Evolutionary conservation across 768 basidiomycete species (phyloP).

Genomic region (Podaxis rugospora): DNA sequence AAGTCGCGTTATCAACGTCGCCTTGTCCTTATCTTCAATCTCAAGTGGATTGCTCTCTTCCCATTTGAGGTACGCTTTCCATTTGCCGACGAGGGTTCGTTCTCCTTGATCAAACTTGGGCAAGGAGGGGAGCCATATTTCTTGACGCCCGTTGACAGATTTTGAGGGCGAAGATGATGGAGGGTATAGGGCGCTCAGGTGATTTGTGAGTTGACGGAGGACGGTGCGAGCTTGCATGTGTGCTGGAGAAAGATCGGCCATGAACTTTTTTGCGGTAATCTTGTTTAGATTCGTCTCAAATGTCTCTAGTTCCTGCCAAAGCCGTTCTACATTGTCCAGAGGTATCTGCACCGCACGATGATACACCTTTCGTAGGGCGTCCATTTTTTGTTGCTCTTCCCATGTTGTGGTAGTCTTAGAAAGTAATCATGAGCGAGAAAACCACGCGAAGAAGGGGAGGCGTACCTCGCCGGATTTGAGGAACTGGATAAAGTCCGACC

Average conservation of each 20-base stretch:
- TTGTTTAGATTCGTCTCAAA: slow-evolving; percentile 89
- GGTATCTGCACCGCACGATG: slow-evolving; percentile 94
- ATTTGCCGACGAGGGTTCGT: slow-evolving; percentile 71
- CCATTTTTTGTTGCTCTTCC: slow-evolving; percentile 97
- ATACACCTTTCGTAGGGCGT: slow-evolving; percentile 85
- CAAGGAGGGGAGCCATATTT: slow-evolving; percentile 61
- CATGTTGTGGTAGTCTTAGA: slow-evolving; percentile 70
- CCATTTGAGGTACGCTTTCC: slow-evolving; percentile 94
- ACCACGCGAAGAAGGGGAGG: background rate
- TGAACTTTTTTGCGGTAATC: slow-evolving; percentile 95
- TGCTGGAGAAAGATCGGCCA: slow-evolving; percentile 85
- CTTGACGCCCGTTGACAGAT: slow-evolving; percentile 22
- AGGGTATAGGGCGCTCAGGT: slow-evolving; percentile 57
- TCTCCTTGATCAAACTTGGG: slow-evolving; percentile 75
- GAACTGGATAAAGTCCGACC: slow-evolving; percentile 93
- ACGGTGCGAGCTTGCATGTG: slow-evolving; percentile 95
- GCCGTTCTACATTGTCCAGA: slow-evolving; percentile 83
- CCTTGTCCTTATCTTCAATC: slow-evolving; percentile 79
- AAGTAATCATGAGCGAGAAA: background rate
- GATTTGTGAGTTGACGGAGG: slow-evolving; percentile 73
- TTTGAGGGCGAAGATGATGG: slow-evolving; percentile 16
- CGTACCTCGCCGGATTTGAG: slow-evolving; percentile 74
- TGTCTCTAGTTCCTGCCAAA: slow-evolving; percentile 92
- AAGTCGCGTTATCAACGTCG: slow-evolving; percentile 62
- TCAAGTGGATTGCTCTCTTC: slow-evolving; percentile 94